Evolutionary conservation across 176 grass and related monocot genomes (phyloP).

Genomic region (Paspalum notatum): DNA sequence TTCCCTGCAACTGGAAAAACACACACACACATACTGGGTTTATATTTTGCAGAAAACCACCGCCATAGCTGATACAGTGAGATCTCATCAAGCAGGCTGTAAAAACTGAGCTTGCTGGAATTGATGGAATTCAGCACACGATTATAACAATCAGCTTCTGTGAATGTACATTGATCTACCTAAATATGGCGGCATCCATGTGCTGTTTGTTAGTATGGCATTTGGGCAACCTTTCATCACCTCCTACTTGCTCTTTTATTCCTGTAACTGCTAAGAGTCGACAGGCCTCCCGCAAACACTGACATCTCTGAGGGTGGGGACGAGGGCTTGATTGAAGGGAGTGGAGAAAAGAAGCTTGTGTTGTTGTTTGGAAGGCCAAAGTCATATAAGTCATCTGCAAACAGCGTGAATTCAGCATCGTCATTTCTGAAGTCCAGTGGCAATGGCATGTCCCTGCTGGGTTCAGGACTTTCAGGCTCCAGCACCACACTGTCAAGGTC

Average conservation of each 20-base stretch:
- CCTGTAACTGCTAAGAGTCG: constrained; percentile 56
- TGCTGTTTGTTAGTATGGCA: constrained; percentile 41
- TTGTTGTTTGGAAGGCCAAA: constrained; percentile 38
- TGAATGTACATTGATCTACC: constrained; percentile 58
- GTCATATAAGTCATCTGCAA: constrained; percentile 40
- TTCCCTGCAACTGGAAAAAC: not conserved
- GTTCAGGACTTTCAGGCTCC: constrained; percentile 48
- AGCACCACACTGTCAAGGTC: constrained; percentile 56
- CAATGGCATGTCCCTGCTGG: constrained; percentile 41
- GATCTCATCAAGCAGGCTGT: constrained; percentile 52
- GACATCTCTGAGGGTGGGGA: constrained; percentile 60
- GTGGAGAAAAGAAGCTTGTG: constrained; percentile 41
- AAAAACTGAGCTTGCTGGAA: constrained; percentile 57
- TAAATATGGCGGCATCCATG: constrained; percentile 43
- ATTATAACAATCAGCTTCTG: constrained; percentile 48
- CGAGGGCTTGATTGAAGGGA: constrained; percentile 47
- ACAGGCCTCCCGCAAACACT: constrained; percentile 53
- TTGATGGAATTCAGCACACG: constrained; percentile 32
- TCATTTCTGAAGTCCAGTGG: constrained; percentile 43
- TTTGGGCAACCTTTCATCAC: constrained; percentile 8
- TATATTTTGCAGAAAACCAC: constrained; percentile 23
- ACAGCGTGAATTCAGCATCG: constrained; percentile 31
- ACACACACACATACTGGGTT: constrained; percentile 18
- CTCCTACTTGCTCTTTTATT: constrained; percentile 52
- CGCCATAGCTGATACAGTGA: constrained; percentile 25